These are phyloP conservation scores for Hypericum androsaemum DNA, from an alignment of 345 rosid genomes.

Conservation along the genomic window DNA sequence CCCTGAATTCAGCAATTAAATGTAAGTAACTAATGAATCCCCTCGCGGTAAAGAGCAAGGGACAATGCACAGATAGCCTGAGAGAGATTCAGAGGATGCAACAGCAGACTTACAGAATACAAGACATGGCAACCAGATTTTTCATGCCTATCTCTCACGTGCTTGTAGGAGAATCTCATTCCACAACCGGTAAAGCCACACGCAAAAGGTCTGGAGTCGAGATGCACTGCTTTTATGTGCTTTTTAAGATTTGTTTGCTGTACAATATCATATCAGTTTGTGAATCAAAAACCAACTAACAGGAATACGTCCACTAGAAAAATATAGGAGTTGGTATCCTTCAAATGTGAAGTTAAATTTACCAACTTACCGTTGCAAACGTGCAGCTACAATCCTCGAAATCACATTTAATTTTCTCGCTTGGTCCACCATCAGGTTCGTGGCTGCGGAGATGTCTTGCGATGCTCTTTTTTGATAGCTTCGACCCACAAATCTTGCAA, in stretches of 20 bases:
- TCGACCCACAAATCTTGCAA: slow-evolving; percentile 59
- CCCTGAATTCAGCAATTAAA: slow-evolving; percentile 39
- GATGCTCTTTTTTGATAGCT: slow-evolving; percentile 62
- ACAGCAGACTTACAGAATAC: slow-evolving; percentile 37
- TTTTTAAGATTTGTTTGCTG: slow-evolving; percentile 65
- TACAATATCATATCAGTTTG: neutral
- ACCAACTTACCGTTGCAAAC: slow-evolving; percentile 51
- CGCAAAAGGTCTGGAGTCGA: slow-evolving; percentile 37
- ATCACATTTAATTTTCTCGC: slow-evolving; percentile 41
- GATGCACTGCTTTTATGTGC: slow-evolving; percentile 69
- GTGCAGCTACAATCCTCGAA: slow-evolving; percentile 48
- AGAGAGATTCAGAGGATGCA: neutral
- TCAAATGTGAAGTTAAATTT: neutral
- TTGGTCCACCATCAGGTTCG: slow-evolving; percentile 21
- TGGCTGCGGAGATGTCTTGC: slow-evolving; percentile 65
- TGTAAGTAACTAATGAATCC: neutral
- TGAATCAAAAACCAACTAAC: neutral
- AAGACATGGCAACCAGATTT: slow-evolving; percentile 44
- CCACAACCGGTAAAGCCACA: slow-evolving; percentile 57
- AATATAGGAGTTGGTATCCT: too few relatives aligned
- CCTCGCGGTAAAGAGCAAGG: neutral
- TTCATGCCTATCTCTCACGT: slow-evolving; percentile 73
- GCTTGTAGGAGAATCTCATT: slow-evolving; percentile 66
- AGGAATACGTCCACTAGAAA: too few relatives aligned
- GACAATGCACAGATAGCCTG: neutral